Conservation (phyloP, 345 rosid genomes). For the Microcos paniculata region DNA sequence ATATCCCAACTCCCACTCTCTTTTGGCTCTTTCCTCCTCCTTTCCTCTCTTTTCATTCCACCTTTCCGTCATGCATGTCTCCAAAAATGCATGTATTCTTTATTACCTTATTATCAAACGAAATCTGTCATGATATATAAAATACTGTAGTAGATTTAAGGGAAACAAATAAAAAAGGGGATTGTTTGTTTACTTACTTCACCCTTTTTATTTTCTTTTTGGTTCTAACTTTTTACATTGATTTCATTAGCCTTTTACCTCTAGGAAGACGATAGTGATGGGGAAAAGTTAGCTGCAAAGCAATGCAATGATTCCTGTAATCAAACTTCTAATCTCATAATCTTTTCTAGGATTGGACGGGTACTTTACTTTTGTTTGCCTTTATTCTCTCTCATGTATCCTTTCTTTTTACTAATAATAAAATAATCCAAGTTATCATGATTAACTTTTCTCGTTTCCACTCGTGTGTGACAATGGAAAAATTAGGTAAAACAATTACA, state of each 20-base stretch:
- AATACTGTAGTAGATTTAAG: neutral
- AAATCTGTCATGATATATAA: neutral
- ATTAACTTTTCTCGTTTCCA: slow-evolving; percentile 19
- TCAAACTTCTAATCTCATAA: neutral
- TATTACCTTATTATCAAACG: slow-evolving; percentile 7
- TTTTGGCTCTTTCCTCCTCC: neutral
- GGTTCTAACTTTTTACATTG: slow-evolving; percentile 4
- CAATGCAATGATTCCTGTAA: neutral
- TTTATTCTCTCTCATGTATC: slow-evolving; percentile 8
- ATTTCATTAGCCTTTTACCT: neutral
- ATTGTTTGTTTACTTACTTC: neutral
- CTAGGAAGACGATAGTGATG: neutral
- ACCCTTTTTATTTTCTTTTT: neutral
- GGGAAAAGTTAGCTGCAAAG: neutral
- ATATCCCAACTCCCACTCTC: neutral
- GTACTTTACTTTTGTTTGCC: neutral
- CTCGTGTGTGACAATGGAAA: slow-evolving; percentile 21
- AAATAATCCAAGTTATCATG: slow-evolving; percentile 11
- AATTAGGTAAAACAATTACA: neutral
- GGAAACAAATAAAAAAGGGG: neutral
- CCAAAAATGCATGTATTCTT: neutral
- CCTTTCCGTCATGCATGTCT: neutral
- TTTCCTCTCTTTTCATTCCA: neutral
- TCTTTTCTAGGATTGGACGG: neutral
- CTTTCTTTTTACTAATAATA: neutral